Conservation (phyloP, 768 basidiomycete species). For the Rhodotorula toruloides region DNA sequence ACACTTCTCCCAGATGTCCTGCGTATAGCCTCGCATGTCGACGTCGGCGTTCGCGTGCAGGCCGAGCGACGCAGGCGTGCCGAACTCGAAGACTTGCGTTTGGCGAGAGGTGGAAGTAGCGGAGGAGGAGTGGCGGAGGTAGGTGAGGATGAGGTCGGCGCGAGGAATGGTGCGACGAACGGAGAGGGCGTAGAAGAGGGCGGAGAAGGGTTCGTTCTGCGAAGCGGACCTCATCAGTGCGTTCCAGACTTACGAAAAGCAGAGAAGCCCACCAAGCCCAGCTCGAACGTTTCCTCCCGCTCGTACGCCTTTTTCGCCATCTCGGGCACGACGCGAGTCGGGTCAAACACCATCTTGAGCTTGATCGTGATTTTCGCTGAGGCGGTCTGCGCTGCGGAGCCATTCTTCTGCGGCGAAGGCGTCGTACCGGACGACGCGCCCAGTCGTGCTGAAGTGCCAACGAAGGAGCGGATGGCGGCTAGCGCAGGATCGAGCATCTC, state of each 20-base stretch:
- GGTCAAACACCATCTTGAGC: slow-evolving; percentile 17
- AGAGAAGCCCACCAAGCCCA: background rate
- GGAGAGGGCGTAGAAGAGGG: slow-evolving; percentile 19
- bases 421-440: background rate
- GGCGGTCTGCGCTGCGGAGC: too few species aligned
- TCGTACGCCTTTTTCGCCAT: slow-evolving; percentile 11
- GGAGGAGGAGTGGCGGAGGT: background rate
- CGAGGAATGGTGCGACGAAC: background rate
- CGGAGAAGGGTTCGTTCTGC: slow-evolving; percentile 23
- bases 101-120: background rate
- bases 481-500: background rate
- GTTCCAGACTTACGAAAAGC: background rate
- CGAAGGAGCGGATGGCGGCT: background rate
- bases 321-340: slow-evolving; percentile 2
- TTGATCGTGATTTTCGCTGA: background rate
- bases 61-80: slow-evolving; percentile 22
- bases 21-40: slow-evolving; percentile 4
- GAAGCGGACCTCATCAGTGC: background rate
- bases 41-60: background rate
- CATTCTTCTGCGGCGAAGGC: too few species aligned
- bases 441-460: background rate
- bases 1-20: slow-evolving; percentile 6
- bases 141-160: slow-evolving; percentile 14
- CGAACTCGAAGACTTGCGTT: slow-evolving; percentile 27
- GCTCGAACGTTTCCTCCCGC: slow-evolving; percentile 6